Base-by-base conservation (phyloP, 2,329 filamentous ascomycete species). In the Exophiala calicioides region DNA sequence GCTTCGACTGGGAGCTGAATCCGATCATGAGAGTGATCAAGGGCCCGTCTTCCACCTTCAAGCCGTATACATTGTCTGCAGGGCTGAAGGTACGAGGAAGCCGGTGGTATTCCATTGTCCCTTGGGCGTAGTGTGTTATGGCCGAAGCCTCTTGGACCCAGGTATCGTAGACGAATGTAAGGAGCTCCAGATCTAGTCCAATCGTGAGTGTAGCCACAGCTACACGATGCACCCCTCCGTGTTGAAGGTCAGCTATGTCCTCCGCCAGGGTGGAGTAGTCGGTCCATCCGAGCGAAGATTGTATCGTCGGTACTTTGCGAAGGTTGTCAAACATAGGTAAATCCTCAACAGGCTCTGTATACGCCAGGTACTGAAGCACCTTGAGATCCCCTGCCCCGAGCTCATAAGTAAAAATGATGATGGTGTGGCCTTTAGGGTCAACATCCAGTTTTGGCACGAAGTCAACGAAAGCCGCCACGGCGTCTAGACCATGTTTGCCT, bases 261-360 rank as follows among this genome's bases (percentile, higher is more conserved):
- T n/a, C 37, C 5, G n/a, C n/a, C n/a, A n/a, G n/a, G n/a, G n/a
- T n/a, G n/a, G n/a, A n/a, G n/a, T n/a, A n/a, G n/a, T n/a, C 13
- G n/a, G 37, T 40, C 15, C 13, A 13, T 24, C 37, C 37, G 4
- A 40, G 21, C 15, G 37, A 19, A 27, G 37, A 40, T 40, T 40
- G 21, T 7, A 40, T 39, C 4, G 62, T 46, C 0, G 59, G 46
- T 3, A 68, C 64, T 12, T 48, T 55, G 32, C 62, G 61, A 44
- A 67, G 72, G 15, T 61, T 57, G 12, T 63, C 47, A 43, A 67
- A 72, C 23, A 69, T 66, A 0, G 59, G 43, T 0, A 40, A 19
- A 27, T 40, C 20, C 23, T 20, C n/a, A 10, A 7, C 29, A n/a
- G 37, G 37, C 13, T 40, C n/a, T 15, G 37, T 15, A 40, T 40